Evolutionary conservation across 805 yeast genomes (phyloP).

Genomic region (Cyberlindnera lachancei): DNA sequence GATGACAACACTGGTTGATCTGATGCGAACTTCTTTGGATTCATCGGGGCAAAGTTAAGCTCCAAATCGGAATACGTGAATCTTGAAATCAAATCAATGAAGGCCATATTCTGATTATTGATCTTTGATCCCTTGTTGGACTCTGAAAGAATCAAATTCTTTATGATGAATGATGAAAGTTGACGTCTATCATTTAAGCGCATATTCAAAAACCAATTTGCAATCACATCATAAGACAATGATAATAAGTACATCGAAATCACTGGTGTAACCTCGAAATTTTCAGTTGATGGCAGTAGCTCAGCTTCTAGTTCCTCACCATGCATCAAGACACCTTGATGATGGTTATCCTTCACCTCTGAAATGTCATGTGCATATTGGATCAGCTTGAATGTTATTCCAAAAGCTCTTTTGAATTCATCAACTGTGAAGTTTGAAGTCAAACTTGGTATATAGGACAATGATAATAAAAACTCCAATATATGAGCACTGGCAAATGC

Average conservation of each 20-base stretch:
- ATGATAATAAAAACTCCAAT: slow-evolving; percentile 62
- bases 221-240: slow-evolving; percentile 60
- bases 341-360: slow-evolving; percentile 21
- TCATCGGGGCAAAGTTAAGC: slow-evolving; percentile 31
- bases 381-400: slow-evolving; percentile 72
- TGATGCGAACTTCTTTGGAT: slow-evolving; percentile 21
- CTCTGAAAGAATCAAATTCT: slow-evolving; percentile 41
- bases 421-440: slow-evolving; percentile 68
- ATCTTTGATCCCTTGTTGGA: slow-evolving; percentile 25
- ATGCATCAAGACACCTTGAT: slow-evolving; percentile 21
- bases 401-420: slow-evolving; percentile 75
- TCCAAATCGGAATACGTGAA: slow-evolving; percentile 61
- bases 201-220: slow-evolving; percentile 66
- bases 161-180: slow-evolving; percentile 55
- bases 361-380: slow-evolving; percentile 55
- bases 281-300: slow-evolving; percentile 44
- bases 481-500: slow-evolving; percentile 65
- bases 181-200: slow-evolving; percentile 48
- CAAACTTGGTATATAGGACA: slow-evolving; percentile 58
- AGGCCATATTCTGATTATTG: slow-evolving; percentile 48
- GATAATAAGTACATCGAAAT: slow-evolving; percentile 54
- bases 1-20: slow-evolving; percentile 22
- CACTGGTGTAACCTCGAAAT: slow-evolving; percentile 37
- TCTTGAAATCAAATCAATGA: slow-evolving; percentile 59
- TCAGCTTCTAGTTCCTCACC: slow-evolving; percentile 46